Base-by-base conservation (phyloP, 2,329 filamentous ascomycete genomes). In the Acephala macrosclerotiorum region DNA sequence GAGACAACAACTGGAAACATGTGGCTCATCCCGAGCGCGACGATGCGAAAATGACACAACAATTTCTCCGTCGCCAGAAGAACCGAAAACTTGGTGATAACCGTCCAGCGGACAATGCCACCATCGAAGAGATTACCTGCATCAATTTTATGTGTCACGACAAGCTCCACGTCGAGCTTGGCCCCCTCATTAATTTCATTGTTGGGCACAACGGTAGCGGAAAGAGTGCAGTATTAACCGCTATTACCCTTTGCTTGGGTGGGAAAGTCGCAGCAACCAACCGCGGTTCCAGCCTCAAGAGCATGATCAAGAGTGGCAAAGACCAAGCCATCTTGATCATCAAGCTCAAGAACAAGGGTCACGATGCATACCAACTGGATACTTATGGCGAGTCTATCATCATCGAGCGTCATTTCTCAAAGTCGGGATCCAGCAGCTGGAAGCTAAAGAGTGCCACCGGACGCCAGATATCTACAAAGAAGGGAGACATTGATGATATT, bases 141-240 rank as follows among this genome's bases (percentile, higher is more conserved):
- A 87, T 89, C 72, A 97, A 97, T 77, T 98, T 98, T 79, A 98
- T 98, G 96, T 98, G 95, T 75, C 96, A 99, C 77, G 84, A 89
- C 53, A 89, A 90, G 63, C 85, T 98, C 20, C 88, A 91, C 51
- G 91, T 97, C 66, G 87, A 91, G 64, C 84, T 99, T n/a, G 96
- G 96, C 0, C 96, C 96, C 0, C 82, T 97, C 42, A 96, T 99
- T 78, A 99, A 99, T 79, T 99, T 99, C 79, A 94, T 99, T 68
- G 94, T 97, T 63, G 96, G 96, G 18, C 94, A 97, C 78, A 99
- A 99, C 76, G 96, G 96, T 36, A 98, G 95, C 76, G 96, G 96
- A 40, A 99, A 99, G 81, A 99, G 96, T 77, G 96, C 96, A 2
- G 91, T 98, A 16, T 81, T 99, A 33, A 98, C 96, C 0, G 96